Evolutionary conservation across 805 yeast genomes (phyloP).

Genomic region (Hanseniaspora mollemarum): DNA sequence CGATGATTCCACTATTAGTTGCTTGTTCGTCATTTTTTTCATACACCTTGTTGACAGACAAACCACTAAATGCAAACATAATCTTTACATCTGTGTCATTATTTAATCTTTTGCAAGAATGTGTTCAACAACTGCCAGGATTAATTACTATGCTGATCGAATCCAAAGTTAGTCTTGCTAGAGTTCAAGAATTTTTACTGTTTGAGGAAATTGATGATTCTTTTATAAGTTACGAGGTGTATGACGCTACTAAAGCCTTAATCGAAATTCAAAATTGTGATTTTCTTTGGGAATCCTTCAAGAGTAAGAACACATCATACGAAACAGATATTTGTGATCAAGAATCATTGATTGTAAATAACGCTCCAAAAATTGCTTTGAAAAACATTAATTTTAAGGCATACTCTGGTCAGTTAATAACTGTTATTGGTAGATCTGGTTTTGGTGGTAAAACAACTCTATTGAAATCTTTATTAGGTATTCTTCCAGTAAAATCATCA

Average conservation of each 20-base stretch:
- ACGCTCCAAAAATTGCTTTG: conserved; percentile 40
- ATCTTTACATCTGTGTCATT: conserved; percentile 58
- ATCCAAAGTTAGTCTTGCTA: conserved; percentile 44
- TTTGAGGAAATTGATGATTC: conserved; percentile 37
- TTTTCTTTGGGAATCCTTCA: conserved; percentile 39
- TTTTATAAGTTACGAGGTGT: conserved; percentile 25
- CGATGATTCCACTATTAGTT: conserved; percentile 52
- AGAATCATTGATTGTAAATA: conserved; percentile 18
- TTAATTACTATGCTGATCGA: conserved; percentile 48
- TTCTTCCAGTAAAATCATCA: conserved; percentile 30
- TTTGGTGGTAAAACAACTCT: conserved; percentile 54
- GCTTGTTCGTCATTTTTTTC: conserved; percentile 50
- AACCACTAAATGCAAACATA: conserved; percentile 52
- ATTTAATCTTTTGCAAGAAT: conserved; percentile 46
- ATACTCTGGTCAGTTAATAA: conserved; percentile 40
- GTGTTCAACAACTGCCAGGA: conserved; percentile 48
- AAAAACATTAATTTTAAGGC: conserved; percentile 40
- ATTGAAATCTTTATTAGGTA: conserved; percentile 44
- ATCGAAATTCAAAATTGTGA: conserved; percentile 40
- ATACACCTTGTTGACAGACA: conserved; percentile 36
- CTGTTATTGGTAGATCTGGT: conserved; percentile 59
- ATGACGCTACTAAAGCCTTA: conserved; percentile 23
- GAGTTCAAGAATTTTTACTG: conserved; percentile 41
- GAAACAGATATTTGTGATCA: background rate
- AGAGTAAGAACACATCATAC: background rate